phyloP scores from a whole-genome alignment of 352 stramenopile species.

The Peronospora destructor region DNA sequence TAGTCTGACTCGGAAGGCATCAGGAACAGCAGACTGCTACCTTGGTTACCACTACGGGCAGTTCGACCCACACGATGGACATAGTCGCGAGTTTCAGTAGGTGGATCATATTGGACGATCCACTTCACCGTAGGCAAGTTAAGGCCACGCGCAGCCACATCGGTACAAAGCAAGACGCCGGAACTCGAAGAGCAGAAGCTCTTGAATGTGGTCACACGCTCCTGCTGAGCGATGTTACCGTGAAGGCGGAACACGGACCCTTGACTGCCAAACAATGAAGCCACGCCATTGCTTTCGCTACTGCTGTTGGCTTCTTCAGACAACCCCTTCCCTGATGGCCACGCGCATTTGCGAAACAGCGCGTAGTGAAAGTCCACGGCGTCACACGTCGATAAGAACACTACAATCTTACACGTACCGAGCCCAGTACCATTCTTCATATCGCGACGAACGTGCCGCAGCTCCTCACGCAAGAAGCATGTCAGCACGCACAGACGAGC shows the following conservation, averaged over 20 bases:
- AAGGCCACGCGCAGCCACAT: conserved; percentile 96
- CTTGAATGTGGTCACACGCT: conserved; percentile 93
- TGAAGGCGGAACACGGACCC: conserved; percentile 85
- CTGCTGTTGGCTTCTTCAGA: conserved; percentile 86
- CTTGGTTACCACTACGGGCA: conserved; percentile 94
- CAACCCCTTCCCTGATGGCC: conserved; percentile 58
- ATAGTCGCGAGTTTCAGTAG: conserved; percentile 98
- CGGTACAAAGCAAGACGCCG: conserved; percentile 95
- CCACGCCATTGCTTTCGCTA: conserved; percentile 20
- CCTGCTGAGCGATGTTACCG: conserved; percentile 93
- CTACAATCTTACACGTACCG: conserved; percentile 81
- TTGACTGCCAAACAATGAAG: conserved; percentile 56
- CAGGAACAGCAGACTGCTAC: conserved; percentile 95
- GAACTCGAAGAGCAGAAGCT: conserved; percentile 87
- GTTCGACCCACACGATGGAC: conserved; percentile 99
- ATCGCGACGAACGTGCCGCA: conserved; percentile 32
- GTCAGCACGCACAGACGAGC: conserved; percentile 88
- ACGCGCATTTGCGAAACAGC: conserved; percentile 84
- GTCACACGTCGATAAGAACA: conserved; percentile 97
- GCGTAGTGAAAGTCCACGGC: conserved; percentile 94
- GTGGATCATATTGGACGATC: conserved; percentile 98
- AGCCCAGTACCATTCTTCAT: conserved; percentile 15
- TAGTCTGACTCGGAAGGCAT: conserved; percentile 94
- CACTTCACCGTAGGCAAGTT: conserved; percentile 96
- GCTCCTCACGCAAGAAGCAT: conserved; percentile 86